phyloP scores from a whole-genome alignment of 495 filamentous ascomycete genomes.

The Penicillium soppii region DNA sequence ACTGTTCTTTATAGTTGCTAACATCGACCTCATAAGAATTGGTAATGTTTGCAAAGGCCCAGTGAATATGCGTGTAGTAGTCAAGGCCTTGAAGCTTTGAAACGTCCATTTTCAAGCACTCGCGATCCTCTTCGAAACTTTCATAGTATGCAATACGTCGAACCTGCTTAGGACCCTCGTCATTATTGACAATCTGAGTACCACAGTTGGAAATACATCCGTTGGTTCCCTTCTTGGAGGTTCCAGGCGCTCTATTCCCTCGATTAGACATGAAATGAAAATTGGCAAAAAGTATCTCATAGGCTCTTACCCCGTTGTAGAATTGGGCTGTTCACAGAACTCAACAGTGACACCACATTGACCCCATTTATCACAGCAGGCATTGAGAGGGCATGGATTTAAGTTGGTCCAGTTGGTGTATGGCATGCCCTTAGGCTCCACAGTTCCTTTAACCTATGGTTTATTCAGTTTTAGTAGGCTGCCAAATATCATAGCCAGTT shows the following conservation, averaged over 20 bases:
- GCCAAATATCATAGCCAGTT: no score
- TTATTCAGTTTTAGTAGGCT: no score
- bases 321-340: constrained; percentile 38
- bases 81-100: constrained; percentile 12
- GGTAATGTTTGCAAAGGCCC: constrained; percentile 40
- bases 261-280: no score
- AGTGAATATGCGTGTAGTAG: constrained; percentile 46
- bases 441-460: no score
- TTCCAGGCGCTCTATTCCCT: constrained; percentile 43
- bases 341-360: constrained; percentile 48
- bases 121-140: constrained; percentile 2
- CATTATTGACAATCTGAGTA: constrained; percentile 29
- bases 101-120: constrained; percentile 21
- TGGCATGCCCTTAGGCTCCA: no score
- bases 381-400: constrained; percentile 29
- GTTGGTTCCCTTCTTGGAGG: constrained; percentile 26
- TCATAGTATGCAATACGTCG: not conserved
- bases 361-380: constrained; percentile 39
- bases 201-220: constrained; percentile 53
- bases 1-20: constrained; percentile 12
- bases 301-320: constrained; percentile 26
- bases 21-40: constrained; percentile 12
- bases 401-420: no score
- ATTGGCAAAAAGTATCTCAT: no score
- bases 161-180: not conserved